Base-by-base conservation (phyloP, 192 early-diverging fungal species). In the Coemansia sp. region DNA sequence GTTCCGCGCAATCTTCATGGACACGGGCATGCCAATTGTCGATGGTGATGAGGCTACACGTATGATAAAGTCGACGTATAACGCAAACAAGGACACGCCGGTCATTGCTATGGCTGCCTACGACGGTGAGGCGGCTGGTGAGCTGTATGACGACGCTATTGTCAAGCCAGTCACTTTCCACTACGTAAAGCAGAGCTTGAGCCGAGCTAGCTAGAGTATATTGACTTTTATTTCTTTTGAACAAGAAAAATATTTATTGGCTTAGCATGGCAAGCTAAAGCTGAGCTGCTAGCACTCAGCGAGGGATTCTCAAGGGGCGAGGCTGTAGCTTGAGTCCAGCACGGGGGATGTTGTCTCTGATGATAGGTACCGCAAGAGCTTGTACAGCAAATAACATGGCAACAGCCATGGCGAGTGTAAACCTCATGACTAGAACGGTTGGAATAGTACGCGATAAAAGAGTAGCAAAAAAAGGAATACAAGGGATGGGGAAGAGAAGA, bases 1-100 rank as follows among this genome's bases (percentile, higher is more conserved):
- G 67, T 98, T 94, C 82, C 94, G 96, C 67, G 84, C 94, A 36
- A 95, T 98, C 58, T 97, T 98, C 68, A 94, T 96, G 92, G 93
- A 94, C 64, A 89, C 92, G 15, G 86, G 90, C 10, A 95, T 97
- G 92, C 95, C 95, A n/a, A 92, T 95, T 39, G 95, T 98, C 63
- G 93, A 94, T 76, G 96, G 94, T 36, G 93, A 96, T 57, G 89
- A 89, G 34, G 95, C 95, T 2, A 87, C 95, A 0, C 88, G 94
- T 32, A 97, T 98, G 95, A 94, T 98, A 63, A 96, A 96, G 83
- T 91, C 93, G 10, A 94, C 93, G 1, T 91, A 89, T 51, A 95
- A 95, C 72, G 85, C 91, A 29, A 98, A 98, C 84, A 86, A 86
- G 32, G 68, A 80, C 5, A 97, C 95, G 1, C 93, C 94, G 7